Conservation (phyloP, 2,329 filamentous ascomycete species). For the Blastomyces silverae region DNA sequence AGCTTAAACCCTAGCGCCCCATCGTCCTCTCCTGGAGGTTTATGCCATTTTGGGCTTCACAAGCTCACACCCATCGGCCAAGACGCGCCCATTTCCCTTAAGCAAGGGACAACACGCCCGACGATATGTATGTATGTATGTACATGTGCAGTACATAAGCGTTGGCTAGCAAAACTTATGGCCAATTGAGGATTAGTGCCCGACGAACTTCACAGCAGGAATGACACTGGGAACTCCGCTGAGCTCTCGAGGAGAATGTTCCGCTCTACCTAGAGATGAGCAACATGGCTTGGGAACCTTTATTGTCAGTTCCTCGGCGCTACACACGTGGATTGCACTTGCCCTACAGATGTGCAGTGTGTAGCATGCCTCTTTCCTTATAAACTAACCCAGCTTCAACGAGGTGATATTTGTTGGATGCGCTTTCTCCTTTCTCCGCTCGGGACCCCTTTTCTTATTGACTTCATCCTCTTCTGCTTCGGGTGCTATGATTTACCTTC, state of each 20-base stretch:
- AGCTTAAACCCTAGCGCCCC: not conserved
- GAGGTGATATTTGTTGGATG: not conserved
- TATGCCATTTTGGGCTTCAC: not conserved
- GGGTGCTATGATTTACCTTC: not conserved
- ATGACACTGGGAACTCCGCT: too few relatives aligned
- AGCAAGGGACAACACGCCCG: not conserved
- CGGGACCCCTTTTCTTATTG: not conserved
- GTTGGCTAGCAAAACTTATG: not conserved
- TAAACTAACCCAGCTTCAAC: not conserved
- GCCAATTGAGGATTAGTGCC: not conserved
- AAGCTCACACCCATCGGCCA: not conserved
- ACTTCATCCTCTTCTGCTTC: not conserved
- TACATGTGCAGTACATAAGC: too few relatives aligned
- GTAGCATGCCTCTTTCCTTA: not conserved
- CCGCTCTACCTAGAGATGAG: too few relatives aligned
- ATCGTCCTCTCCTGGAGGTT: not conserved
- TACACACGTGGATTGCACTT: not conserved
- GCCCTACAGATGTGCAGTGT: not conserved
- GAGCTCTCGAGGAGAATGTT: too few relatives aligned
- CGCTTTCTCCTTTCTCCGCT: conserved; percentile 1
- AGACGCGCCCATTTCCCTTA: not conserved
- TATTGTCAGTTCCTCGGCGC: not conserved
- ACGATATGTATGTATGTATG: not conserved
- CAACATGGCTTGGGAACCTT: too few relatives aligned
- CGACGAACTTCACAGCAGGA: not conserved